Base-by-base conservation (phyloP, 768 basidiomycete species). In the Termitomyces eurrhizus region DNA sequence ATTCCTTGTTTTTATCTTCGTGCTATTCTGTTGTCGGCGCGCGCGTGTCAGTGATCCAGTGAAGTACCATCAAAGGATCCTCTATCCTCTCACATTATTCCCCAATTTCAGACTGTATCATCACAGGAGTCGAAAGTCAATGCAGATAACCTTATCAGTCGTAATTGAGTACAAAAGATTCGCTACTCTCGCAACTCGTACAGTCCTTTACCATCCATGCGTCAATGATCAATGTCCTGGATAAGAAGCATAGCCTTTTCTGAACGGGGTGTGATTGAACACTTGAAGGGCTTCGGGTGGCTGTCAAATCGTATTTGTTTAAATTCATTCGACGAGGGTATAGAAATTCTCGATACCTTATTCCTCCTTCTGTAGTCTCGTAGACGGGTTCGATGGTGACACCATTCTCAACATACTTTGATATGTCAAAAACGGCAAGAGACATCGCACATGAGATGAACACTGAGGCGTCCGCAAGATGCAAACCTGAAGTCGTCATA, bases 361-460 rank as follows among this genome's bases (percentile, higher is more conserved):
- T 88, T 1, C 85, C 85, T 24, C 86, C 86, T 12, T 80, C 79
- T 11, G 84, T 85, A 36, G 80, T 80, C 16, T 83, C 83, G 26
- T 83, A 72, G 29, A 83, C 75, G 13, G 85, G 86, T 53, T 80
- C 80, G 39, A 85, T 66, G 21, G 75, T 67, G 9, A 77, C 60
- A 21, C 77, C 77, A 45, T 81, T 76, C 60, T 81, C 78, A 37
- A 81, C 67, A 51, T 57, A 70, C 68, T 82, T 83, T 7, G 73
- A 68, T 57, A 85, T 75, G 64, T 83, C 72, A 61, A 85, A 82
- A 26, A 80, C 82, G 1, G 83, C 78, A 56, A 86, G 68, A 24
- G 80, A 70, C 75, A 80, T 80, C 8, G 75, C 82, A 66, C 80
- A 80, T 37, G 80, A 73, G 50, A 84, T 78, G 63, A 80, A 84